These are phyloP conservation scores for Escallonia herrerae DNA, from an alignment of 129 eudicot genomes.

Conservation along the genomic window DNA sequence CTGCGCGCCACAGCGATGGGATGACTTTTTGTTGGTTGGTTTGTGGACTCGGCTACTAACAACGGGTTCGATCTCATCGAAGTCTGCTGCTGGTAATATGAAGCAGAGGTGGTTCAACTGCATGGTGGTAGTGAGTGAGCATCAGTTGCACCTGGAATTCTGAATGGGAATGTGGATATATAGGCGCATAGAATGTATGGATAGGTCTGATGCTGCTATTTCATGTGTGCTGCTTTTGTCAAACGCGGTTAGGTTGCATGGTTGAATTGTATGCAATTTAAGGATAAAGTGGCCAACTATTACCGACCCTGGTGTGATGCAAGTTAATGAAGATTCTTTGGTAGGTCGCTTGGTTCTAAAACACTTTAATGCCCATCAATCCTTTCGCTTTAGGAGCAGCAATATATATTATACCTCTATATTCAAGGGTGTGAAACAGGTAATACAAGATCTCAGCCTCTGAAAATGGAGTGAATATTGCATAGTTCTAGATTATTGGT, in stretches of 20 bases:
- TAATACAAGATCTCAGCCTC: no score
- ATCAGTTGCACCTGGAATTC: slow-evolving; percentile 8
- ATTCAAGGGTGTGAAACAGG: no score
- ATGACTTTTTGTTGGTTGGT: slow-evolving; percentile 3
- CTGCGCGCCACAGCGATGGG: slow-evolving; percentile 23
- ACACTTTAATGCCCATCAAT: no score
- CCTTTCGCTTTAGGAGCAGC: no score
- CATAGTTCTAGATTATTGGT: background rate
- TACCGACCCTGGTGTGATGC: background rate
- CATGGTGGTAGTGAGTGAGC: slow-evolving; percentile 32
- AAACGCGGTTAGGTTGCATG: slow-evolving; percentile 24
- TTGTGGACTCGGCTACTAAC: slow-evolving; percentile 10
- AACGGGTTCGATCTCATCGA: slow-evolving; percentile 20
- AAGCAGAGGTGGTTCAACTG: slow-evolving; percentile 43
- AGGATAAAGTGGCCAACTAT: slow-evolving; percentile 17
- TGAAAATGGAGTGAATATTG: background rate
- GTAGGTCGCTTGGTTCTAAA: background rate
- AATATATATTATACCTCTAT: no score
- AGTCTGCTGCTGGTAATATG: slow-evolving; percentile 48
- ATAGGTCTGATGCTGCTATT: background rate
- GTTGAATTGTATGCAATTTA: slow-evolving; percentile 21
- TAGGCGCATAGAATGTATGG: background rate
- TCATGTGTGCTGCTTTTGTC: slow-evolving; percentile 7
- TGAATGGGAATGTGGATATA: slow-evolving; percentile 1
- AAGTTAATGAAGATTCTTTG: background rate